These are phyloP conservation scores for Cladosporium sp. DNA, from an alignment of 2,329 filamentous ascomycete genomes.

Conservation along the genomic window DNA sequence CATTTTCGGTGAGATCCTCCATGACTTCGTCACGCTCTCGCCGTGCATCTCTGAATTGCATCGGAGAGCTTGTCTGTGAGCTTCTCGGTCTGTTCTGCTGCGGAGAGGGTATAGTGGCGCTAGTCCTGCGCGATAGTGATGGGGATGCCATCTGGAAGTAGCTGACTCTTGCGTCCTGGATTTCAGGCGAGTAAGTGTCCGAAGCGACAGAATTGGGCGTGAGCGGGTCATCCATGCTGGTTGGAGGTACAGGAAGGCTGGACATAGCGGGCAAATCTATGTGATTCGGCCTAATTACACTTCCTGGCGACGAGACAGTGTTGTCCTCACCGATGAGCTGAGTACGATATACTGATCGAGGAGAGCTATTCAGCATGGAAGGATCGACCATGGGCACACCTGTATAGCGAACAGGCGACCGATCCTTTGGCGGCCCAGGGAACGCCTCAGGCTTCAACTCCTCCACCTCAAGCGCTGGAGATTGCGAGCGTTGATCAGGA, in stretches of 20 bases:
- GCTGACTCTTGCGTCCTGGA: conserved; percentile 9
- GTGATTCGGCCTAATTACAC: not conserved
- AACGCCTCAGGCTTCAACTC: not conserved
- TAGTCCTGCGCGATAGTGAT: not conserved
- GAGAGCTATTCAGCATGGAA: conserved; percentile 5
- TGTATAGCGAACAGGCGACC: not conserved
- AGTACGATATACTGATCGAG: not conserved
- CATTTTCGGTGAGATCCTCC: not conserved
- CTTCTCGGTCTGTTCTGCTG: not conserved
- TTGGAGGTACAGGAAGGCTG: not conserved
- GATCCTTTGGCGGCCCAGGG: not conserved
- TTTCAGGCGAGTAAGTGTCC: conserved; percentile 10
- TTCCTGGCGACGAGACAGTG: not conserved
- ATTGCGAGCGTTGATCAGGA: not conserved
- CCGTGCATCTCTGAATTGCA: conserved; percentile 1
- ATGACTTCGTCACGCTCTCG: not conserved
- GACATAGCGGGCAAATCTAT: not conserved
- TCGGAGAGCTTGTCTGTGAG: conserved; percentile 3
- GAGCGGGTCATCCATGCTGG: not conserved
- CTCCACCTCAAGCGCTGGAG: not conserved
- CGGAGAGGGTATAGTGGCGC: conserved; percentile 1
- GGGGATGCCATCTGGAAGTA: conserved; percentile 15
- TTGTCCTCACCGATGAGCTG: not conserved
- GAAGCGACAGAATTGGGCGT: not conserved
- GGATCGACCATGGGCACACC: not conserved